Percentiles rank a stretch among this genome's conserved stretches.
Evolutionary conservation across 1,284 basidiomycete genomes (phyloP).

Genomic region (Heterobasidion occidentale): DNA sequence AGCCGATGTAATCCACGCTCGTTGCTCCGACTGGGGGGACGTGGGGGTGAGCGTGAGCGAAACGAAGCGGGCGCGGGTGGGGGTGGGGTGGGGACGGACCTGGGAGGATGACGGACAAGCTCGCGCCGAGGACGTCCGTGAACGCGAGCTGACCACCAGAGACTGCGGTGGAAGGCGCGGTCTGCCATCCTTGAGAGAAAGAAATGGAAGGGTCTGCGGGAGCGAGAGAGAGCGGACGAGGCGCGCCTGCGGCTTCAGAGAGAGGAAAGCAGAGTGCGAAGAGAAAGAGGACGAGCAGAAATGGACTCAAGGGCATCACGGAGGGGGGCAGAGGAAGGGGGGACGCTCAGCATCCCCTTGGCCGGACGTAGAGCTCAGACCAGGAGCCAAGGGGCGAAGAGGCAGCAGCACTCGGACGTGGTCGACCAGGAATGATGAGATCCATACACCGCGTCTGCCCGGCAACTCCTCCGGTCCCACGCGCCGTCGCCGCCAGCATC

Average conservation of each 20-base stretch:
- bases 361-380: neutral
- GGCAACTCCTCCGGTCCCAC: too few species aligned
- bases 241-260: constrained; percentile 3
- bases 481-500: too few species aligned
- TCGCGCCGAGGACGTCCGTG: neutral
- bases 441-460: too few species aligned
- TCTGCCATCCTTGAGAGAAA: neutral
- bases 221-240: neutral
- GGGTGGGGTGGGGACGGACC: neutral
- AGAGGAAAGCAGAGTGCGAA: neutral
- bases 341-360: constrained; percentile 4
- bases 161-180: neutral
- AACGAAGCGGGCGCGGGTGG: neutral
- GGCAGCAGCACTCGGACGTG: neutral
- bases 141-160: neutral
- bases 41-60: neutral
- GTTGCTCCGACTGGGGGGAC: constrained; percentile 1
- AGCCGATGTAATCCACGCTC: neutral
- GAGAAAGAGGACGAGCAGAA: neutral
- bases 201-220: neutral
- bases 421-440: neutral
- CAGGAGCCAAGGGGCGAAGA: neutral
- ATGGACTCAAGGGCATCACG: neutral
- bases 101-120: neutral
- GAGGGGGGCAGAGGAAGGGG: neutral